These are phyloP conservation scores for Rhodamnia argentea DNA, from an alignment of 345 rosid species.

Conservation along the genomic window DNA sequence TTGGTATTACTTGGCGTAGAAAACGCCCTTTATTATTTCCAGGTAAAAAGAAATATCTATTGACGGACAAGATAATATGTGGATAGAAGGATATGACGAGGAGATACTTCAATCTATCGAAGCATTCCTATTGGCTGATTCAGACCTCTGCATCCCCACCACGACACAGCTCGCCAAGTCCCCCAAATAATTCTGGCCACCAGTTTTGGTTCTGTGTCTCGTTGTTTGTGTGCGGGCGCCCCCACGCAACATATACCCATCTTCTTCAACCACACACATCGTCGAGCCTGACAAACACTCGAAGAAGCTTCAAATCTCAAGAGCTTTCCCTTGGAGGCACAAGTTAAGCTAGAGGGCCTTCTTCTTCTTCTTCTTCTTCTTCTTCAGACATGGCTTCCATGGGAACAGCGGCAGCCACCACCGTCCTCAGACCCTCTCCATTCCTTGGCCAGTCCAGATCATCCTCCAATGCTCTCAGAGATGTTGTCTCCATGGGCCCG, in stretches of 20 bases:
- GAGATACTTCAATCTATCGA: slow-evolving; percentile 58
- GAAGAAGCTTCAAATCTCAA: background rate
- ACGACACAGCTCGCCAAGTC: slow-evolving; percentile 4
- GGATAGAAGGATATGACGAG: slow-evolving; percentile 60
- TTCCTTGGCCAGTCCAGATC: slow-evolving; percentile 66
- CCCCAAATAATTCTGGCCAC: slow-evolving; percentile 1
- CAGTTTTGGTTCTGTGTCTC: background rate
- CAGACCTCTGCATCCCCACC: slow-evolving; percentile 10
- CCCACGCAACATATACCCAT: background rate
- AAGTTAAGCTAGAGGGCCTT: background rate
- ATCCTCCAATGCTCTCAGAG: slow-evolving; percentile 52
- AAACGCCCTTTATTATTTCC: background rate
- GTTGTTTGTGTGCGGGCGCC: background rate
- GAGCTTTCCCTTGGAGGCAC: background rate
- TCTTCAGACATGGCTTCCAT: slow-evolving; percentile 4
- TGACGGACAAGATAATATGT: slow-evolving; percentile 15
- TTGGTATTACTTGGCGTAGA: background rate
- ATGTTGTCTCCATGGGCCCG: slow-evolving; percentile 59
- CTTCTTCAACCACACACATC: background rate
- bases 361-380: background rate
- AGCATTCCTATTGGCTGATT: slow-evolving; percentile 45
- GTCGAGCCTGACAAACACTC: background rate
- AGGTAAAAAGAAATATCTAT: background rate
- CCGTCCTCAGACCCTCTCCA: slow-evolving; percentile 47
- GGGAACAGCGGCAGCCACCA: slow-evolving; percentile 52